Base-by-base conservation (phyloP, 331 rosid species). In the Quercus tomentella region DNA sequence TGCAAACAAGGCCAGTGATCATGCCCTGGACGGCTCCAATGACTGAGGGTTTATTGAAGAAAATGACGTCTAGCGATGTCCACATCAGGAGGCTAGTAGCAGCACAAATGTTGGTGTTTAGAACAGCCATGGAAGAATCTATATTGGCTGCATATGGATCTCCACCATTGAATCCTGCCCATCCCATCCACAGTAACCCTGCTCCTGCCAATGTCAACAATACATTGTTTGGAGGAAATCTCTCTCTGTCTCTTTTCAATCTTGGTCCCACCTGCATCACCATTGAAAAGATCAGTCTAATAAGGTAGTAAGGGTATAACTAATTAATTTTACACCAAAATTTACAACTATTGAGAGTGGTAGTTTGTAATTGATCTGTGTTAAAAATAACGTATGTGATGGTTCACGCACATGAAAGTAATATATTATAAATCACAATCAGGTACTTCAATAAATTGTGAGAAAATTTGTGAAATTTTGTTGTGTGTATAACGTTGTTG, bases 81-180 rank as follows among this genome's bases (percentile, higher is more conserved):
- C 94, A 90, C 6, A 88, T 87, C 0, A 90, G 75, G 17, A 90
- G 85, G 78, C 94, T 90, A 0, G 94, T 90, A 73, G 94, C 94
- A 1, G 94, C 92, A 37, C 94, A 90, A 3, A 90, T 26, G 84
- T 90, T 86, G 60, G 94, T 90, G 89, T 90, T 90, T 0, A 90
- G 84, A 57, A 90, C 94, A 14, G 94, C 94, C 77, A 90, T 79
- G 9, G 94, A 90, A 0, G 94, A 88, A 82, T 90, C 94, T 0
- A 49, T 90, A 87, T 88, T 90, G 12, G 92, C 94, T 0, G 94
- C 28, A 79, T 86, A 90, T 0, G 94, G 92, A 75, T 84, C 94
- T 66, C 94, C 94, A 20, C 94, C 94, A 65, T 90, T 90, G 87
- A 90, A 90, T 18, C 94, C 94, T 0, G 94, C 89, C 94, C 94